A percentile compares a stretch with the other conserved stretches of the same genome.
Evolutionary conservation across 768 basidiomycete species (phyloP).

Genomic region (Strobilomyces confusus): DNA sequence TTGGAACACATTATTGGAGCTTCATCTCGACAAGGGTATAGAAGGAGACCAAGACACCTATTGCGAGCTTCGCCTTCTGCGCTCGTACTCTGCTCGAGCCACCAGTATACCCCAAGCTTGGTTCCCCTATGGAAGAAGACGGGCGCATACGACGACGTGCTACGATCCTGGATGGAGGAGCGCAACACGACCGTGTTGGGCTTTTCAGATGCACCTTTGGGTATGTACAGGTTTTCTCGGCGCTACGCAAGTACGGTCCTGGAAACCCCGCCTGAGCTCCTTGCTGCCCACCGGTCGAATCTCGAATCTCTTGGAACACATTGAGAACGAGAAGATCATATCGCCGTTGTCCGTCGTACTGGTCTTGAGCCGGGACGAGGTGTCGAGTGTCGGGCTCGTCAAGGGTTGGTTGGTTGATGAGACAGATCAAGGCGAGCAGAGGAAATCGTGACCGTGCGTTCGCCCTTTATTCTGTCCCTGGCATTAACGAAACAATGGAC

Average conservation of each 20-base stretch:
- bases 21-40: conserved; percentile 62
- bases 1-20: conserved; percentile 94
- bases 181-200: conserved; percentile 27
- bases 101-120: conserved; percentile 76
- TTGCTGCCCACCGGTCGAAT: conserved; percentile 68
- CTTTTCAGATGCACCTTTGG: conserved; percentile 34
- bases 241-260: conserved; percentile 72
- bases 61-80: conserved; percentile 64
- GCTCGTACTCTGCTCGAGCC: conserved; percentile 88
- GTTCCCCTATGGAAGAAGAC: conserved; percentile 89
- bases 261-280: conserved; percentile 65
- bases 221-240: conserved; percentile 59
- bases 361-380: conserved; percentile 81
- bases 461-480: too few species aligned
- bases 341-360: conserved; percentile 89
- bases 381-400: conserved; percentile 87
- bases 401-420: conserved; percentile 79
- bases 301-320: conserved; percentile 68
- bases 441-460: conserved; percentile 59
- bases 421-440: conserved; percentile 68
- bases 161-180: conserved; percentile 89
- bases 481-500: too few species aligned
- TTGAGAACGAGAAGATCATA: conserved; percentile 80
- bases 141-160: conserved; percentile 94
- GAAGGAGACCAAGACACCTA: conserved; percentile 20